These are phyloP conservation scores for Ceriops decandra DNA, from an alignment of 345 rosid species.

Conservation along the genomic window DNA sequence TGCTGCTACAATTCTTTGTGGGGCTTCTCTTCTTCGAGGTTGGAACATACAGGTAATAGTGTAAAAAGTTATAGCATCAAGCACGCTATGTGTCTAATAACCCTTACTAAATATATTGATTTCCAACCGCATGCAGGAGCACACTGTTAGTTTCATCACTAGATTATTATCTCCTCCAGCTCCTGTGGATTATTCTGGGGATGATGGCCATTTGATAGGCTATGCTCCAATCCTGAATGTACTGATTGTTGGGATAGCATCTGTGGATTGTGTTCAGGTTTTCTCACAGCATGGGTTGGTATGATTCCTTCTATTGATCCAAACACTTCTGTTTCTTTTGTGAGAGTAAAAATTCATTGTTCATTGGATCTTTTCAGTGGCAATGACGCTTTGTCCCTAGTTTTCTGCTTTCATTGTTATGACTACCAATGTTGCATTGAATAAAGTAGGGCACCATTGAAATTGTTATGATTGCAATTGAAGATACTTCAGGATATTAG, in stretches of 20 bases:
- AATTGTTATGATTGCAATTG: background rate
- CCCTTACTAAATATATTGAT: background rate
- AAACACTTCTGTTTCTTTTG: background rate
- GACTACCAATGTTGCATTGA: too few relatives aligned
- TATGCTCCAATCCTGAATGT: conserved; percentile 73
- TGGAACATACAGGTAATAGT: conserved; percentile 84
- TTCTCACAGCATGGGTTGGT: conserved; percentile 89
- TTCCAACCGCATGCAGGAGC: conserved; percentile 53
- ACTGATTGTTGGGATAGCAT: conserved; percentile 78
- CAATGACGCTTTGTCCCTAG: background rate
- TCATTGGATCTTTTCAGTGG: background rate
- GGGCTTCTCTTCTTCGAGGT: conserved; percentile 89
- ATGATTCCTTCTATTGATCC: conserved; percentile 20
- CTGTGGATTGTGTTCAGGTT: conserved; percentile 80
- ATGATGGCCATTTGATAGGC: conserved; percentile 64
- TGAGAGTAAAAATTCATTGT: conserved; percentile 7
- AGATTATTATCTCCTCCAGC: conserved; percentile 71
- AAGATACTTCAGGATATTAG: background rate
- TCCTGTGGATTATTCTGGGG: conserved; percentile 61
- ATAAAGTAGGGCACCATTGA: too few relatives aligned
- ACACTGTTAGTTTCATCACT: conserved; percentile 60
- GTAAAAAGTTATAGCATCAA: background rate
- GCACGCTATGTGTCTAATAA: background rate
- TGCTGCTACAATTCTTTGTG: conserved; percentile 91
- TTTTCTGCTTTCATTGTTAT: background rate